A percentile compares a stretch with the other conserved stretches of the same genome.
Evolutionary conservation across 225 moss, liverwort and hornwort species (phyloP).

Genomic region (Marchantia paleacea): DNA sequence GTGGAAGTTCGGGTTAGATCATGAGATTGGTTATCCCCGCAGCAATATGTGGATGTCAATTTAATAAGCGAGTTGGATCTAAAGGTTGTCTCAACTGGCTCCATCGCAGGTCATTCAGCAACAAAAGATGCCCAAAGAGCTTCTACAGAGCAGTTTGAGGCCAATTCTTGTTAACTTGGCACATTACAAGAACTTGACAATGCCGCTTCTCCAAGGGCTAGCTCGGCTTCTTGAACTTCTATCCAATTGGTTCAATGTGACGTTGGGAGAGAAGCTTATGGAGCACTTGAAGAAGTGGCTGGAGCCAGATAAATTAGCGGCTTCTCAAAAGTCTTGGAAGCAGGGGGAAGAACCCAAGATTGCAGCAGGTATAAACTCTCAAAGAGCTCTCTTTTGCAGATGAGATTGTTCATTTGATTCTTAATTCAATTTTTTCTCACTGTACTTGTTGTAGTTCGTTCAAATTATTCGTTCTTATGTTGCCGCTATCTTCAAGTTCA

Average conservation of each 20-base stretch:
- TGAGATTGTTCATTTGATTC: not conserved
- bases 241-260: slow-evolving; percentile 99
- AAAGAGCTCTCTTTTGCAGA: not conserved
- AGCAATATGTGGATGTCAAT: no score
- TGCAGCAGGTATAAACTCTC: slow-evolving; percentile 65
- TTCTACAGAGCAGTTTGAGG: slow-evolving; percentile 94
- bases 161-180: slow-evolving; percentile 99
- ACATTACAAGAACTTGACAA: slow-evolving; percentile 99
- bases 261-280: slow-evolving; percentile 98
- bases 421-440: not conserved
- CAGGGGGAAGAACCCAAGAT: slow-evolving; percentile 98
- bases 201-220: slow-evolving; percentile 95
- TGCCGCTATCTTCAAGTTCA: not conserved
- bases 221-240: slow-evolving; percentile 96
- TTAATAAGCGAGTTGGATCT: no score
- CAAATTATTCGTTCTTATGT: no score
- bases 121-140: slow-evolving; percentile 98
- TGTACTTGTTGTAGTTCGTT: no score
- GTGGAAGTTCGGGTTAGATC: no score
- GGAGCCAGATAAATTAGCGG: slow-evolving; percentile 91
- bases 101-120: slow-evolving; percentile 89
- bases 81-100: no score
- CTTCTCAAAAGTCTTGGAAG: slow-evolving; percentile 95
- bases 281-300: slow-evolving; percentile 99
- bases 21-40: no score